Conservation (phyloP, 495 filamentous ascomycete species). For the Aspergillus avenaceus region DNA sequence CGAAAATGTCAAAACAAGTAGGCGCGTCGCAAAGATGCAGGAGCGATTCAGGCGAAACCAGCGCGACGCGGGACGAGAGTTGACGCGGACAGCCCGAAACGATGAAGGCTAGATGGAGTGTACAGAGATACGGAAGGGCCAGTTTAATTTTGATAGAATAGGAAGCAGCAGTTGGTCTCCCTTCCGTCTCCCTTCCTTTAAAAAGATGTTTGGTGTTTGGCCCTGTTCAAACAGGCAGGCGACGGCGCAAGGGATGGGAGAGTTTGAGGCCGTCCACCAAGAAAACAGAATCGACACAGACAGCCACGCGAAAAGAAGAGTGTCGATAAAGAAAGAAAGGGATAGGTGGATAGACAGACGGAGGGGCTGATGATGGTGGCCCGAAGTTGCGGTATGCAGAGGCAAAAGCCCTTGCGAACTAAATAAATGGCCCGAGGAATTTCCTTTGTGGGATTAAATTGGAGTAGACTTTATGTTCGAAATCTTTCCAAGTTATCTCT, state of each 20-base stretch:
- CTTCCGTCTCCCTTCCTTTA: conserved; percentile 27
- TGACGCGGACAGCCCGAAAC: conserved; percentile 20
- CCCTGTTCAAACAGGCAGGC: conserved; percentile 9
- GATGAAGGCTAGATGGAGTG: conserved; percentile 4
- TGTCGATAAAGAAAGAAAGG: conserved; percentile 18
- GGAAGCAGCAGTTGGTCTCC: conserved; percentile 15
- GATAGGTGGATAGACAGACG: conserved; percentile 13
- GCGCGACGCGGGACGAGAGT: conserved; percentile 22
- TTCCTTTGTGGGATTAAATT: conserved; percentile 17
- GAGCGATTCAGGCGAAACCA: conserved; percentile 15
- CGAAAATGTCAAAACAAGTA: conserved; percentile 21
- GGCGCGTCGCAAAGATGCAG: conserved; percentile 25
- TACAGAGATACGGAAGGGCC: conserved; percentile 6
- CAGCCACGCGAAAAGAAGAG: conserved; percentile 20
- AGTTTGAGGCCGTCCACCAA: conserved; percentile 6
- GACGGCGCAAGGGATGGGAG: conserved; percentile 19
- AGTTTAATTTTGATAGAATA: conserved; percentile 18
- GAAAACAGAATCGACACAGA: conserved; percentile 12
- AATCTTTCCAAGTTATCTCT: too few species aligned
- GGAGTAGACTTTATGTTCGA: conserved; percentile 1
- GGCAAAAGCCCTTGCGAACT: conserved; percentile 14
- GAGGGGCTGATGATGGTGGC: conserved; percentile 14
- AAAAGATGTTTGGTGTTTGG: conserved; percentile 16
- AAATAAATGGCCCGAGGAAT: conserved; percentile 18
- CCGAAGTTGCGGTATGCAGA: conserved; percentile 29